Conservation (phyloP, 108 stramenopile genomes). For the Heterococcus sp. region DNA sequence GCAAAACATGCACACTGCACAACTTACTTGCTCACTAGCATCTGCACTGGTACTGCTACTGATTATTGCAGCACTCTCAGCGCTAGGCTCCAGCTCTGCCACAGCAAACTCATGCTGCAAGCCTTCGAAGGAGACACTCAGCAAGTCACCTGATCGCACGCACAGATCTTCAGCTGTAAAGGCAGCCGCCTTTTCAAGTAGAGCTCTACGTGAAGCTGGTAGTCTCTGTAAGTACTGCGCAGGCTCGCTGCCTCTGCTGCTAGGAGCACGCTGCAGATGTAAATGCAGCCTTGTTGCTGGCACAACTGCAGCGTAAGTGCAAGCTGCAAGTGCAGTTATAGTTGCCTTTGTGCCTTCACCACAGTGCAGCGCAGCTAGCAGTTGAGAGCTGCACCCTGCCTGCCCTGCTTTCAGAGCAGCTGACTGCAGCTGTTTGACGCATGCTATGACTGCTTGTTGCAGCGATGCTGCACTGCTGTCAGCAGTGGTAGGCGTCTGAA, state of each 20-base stretch:
- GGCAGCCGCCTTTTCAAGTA: slow-evolving; percentile 15
- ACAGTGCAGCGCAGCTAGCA: neutral
- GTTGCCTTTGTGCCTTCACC: neutral
- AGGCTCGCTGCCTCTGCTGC: neutral
- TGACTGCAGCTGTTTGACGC: neutral
- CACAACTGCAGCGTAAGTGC: neutral
- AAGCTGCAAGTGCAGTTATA: neutral
- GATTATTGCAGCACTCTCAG: too few species aligned
- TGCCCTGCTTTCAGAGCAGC: neutral
- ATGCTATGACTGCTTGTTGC: neutral
- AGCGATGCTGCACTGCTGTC: neutral
- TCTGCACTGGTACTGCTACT: too few species aligned
- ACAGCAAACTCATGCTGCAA: neutral
- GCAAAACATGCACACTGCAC: too few species aligned
- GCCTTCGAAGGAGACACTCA: neutral
- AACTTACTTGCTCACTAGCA: too few species aligned
- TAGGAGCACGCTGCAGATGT: neutral
- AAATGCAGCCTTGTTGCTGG: neutral
- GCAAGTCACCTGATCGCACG: neutral
- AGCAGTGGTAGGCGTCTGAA: too few species aligned
- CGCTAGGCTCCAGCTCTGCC: neutral
- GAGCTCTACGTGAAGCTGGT: slow-evolving; percentile 1
- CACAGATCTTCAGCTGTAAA: slow-evolving; percentile 5
- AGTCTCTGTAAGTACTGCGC: slow-evolving; percentile 6
- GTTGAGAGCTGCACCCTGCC: neutral